Evolutionary conservation across 768 basidiomycete species (phyloP).

Genomic region (Leccinum disarticulatum): DNA sequence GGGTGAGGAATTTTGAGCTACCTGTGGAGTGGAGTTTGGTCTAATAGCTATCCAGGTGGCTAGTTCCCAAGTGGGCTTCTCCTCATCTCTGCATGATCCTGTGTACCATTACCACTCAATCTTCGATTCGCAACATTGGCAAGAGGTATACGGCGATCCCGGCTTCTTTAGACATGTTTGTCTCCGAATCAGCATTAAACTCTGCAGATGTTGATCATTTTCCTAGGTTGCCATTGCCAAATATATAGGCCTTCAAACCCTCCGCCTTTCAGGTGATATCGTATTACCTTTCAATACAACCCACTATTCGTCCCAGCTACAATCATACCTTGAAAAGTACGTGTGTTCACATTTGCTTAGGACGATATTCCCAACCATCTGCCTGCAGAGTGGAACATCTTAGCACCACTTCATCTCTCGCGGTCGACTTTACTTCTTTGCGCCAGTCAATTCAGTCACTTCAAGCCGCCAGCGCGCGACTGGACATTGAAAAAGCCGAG

Average conservation of each 20-base stretch:
- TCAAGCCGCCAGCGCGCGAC: conserved; percentile 48
- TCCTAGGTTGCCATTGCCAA: conserved; percentile 64
- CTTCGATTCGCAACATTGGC: conserved; percentile 73
- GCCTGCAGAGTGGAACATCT: conserved; percentile 32
- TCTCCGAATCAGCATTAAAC: conserved; percentile 7
- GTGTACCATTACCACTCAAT: conserved; percentile 77
- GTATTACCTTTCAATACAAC: conserved; percentile 76
- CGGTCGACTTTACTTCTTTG: conserved; percentile 49
- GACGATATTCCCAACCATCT: conserved; percentile 13
- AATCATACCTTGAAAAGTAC: conserved; percentile 59
- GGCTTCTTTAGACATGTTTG: conserved; percentile 71
- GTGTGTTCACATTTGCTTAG: conserved; percentile 27
- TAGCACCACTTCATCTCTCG: conserved; percentile 34
- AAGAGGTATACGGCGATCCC: conserved; percentile 74
- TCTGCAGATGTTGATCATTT: conserved; percentile 1
- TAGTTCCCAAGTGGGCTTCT: conserved; percentile 35
- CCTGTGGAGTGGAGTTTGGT: not conserved
- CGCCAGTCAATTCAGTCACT: conserved; percentile 48
- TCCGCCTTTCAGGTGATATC: conserved; percentile 64
- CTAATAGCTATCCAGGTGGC: conserved; percentile 29
- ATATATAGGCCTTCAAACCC: conserved; percentile 58
- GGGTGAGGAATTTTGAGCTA: conserved; percentile 40
- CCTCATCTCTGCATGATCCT: conserved; percentile 47
- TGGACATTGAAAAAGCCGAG: conserved; percentile 58
- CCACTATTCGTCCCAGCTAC: conserved; percentile 69